These are phyloP conservation scores for Pichia terricola DNA, from an alignment of 1,139 yeast genomes.

Conservation along the genomic window DNA sequence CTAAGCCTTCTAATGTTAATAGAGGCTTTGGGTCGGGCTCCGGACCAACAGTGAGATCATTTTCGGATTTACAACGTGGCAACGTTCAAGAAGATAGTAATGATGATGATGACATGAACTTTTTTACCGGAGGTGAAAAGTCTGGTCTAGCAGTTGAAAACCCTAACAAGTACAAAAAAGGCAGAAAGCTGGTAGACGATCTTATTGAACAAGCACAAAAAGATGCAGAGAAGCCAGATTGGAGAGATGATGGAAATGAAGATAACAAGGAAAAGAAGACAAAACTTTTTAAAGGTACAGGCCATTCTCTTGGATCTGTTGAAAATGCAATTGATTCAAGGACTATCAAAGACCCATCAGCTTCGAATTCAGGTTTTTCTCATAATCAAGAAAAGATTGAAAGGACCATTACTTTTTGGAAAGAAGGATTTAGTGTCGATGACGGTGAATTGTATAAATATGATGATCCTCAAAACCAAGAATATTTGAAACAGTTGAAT, in stretches of 20 bases:
- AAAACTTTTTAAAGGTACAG: conserved; percentile 53
- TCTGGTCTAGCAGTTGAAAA: conserved; percentile 91
- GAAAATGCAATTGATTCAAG: conserved; percentile 36
- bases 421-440: conserved; percentile 90
- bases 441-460: conserved; percentile 80
- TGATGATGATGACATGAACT: conserved; percentile 58
- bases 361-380: conserved; percentile 14
- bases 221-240: conserved; percentile 30
- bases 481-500: conserved; percentile 68
- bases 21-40: not conserved
- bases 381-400: conserved; percentile 44
- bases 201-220: conserved; percentile 51
- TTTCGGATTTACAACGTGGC: conserved; percentile 29
- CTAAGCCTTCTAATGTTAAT: not conserved
- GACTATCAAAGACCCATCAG: conserved; percentile 18
- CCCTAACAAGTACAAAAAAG: conserved; percentile 47
- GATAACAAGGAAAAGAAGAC: conserved; percentile 31
- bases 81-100: conserved; percentile 31
- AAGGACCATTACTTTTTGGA: conserved; percentile 87
- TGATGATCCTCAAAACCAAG: conserved; percentile 82
- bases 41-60: conserved; percentile 22
- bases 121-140: conserved; percentile 94
- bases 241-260: conserved; percentile 21
- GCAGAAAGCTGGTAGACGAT: conserved; percentile 38
- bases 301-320: conserved; percentile 69